Evolutionary conservation across 306 rosid genomes (phyloP), one percentile per base, ranked within the genome.

Genomic region (Corylus heterophylla): DNA sequence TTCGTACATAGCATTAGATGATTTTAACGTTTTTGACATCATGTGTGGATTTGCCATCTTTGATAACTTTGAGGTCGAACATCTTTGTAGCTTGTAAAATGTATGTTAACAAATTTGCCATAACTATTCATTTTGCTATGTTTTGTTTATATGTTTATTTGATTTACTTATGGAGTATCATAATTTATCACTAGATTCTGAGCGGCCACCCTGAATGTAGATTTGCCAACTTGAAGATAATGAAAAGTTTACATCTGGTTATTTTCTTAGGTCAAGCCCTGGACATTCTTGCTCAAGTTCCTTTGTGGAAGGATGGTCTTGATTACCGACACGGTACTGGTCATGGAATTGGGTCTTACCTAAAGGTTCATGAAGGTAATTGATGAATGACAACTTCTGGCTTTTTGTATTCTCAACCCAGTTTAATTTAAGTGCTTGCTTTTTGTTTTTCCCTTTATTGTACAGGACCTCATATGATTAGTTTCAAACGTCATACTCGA

Each of bases 321-420:
- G 99, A 96, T 90, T 96, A 91, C 83, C 96, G 96, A 76, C 99
- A 93, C 82, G 99, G 99, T 77, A 96, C 99, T 79, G 99, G 99
- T 74, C 99, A 96, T 87, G 99, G 99, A 61, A 86, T 96, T 85
- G 99, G 99, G 54, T 96, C 99, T 73, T 96, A 88, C 86, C 94
- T 96, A 64, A 93, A 91, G 86, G 99, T 96, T 83, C 99, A 93
- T 75, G 99, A 96, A 93, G 99, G 99, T 89, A 82, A 73, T 58
- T 62, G 22, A 52, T 45, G 74, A 70, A 75, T 52, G 78, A 29
- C 44, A 45, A 54, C 69, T 80, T 47, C 69, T 83, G 75, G 22
- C 55, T 22, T 81, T 14, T 76, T 70, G 62, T 31, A 47, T 77
- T 64, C 14, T 75, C 4, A 74, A 18, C 51, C 75, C 35, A 22